These are phyloP conservation scores for Viridothelium virens DNA, from an alignment of 495 filamentous ascomycete species.

Conservation along the genomic window DNA sequence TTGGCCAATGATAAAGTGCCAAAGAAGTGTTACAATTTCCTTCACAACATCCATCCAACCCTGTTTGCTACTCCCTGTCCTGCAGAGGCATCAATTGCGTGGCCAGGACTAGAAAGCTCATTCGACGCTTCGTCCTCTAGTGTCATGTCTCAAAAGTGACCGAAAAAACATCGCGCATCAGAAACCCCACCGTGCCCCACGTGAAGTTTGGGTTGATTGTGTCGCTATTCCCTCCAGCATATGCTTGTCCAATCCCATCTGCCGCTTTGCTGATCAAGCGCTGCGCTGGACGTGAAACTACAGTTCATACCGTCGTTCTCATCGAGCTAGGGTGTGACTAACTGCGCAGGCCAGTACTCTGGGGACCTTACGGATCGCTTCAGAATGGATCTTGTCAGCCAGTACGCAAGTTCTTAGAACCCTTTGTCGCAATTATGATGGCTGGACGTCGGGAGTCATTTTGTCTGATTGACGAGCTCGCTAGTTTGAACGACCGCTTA, in stretches of 20 bases:
- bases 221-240: not conserved
- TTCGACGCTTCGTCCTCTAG: not conserved
- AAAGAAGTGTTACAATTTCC: too few relatives aligned
- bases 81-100: not conserved
- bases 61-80: too few relatives aligned
- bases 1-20: too few relatives aligned
- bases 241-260: not conserved
- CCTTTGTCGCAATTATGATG: not conserved
- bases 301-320: too few relatives aligned
- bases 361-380: not conserved
- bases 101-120: not conserved
- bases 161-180: not conserved
- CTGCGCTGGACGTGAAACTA: not conserved
- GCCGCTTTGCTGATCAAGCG: constrained; percentile 2
- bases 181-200: not conserved
- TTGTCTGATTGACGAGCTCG: constrained; percentile 13
- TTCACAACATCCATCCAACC: not conserved
- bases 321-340: not conserved
- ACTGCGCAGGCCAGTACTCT: not conserved
- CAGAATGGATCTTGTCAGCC: constrained; percentile 2
- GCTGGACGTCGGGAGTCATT: constrained; percentile 4
- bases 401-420: not conserved
- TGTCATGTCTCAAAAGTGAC: not conserved
- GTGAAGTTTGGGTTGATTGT: not conserved
- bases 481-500: constrained; percentile 80